These are phyloP conservation scores for Nigrospora osmanthi DNA, from an alignment of 2,329 filamentous ascomycete genomes.

Conservation along the genomic window DNA sequence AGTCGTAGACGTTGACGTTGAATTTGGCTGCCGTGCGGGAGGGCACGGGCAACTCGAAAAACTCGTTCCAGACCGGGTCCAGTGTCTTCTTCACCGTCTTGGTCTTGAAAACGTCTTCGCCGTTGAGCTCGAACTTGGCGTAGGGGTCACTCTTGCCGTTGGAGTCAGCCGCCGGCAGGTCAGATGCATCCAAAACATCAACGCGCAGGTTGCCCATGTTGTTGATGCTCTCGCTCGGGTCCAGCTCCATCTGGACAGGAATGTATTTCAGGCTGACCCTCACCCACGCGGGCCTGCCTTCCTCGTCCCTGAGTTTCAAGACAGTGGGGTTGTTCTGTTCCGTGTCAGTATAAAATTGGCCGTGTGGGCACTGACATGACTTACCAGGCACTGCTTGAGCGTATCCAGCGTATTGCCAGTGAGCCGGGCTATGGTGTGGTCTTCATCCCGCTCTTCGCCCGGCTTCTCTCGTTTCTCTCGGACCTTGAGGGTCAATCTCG, in stretches of 20 bases:
- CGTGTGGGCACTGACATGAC: slow-evolving; percentile 19
- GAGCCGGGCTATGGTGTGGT: slow-evolving; percentile 73
- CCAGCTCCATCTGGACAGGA: slow-evolving; percentile 86
- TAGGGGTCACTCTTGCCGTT: slow-evolving; percentile 98
- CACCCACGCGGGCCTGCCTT: slow-evolving; percentile 70
- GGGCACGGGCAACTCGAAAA: slow-evolving; percentile 76
- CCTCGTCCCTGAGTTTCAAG: slow-evolving; percentile 69
- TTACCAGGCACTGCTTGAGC: slow-evolving; percentile 76
- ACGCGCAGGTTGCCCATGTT: slow-evolving; percentile 95
- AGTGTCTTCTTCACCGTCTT: slow-evolving; percentile 96
- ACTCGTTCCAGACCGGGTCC: slow-evolving; percentile 92
- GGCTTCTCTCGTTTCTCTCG: slow-evolving; percentile 72
- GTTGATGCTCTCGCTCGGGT: slow-evolving; percentile 95
- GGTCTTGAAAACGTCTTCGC: slow-evolving; percentile 86
- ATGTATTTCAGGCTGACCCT: slow-evolving; percentile 93
- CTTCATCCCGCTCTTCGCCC: slow-evolving; percentile 56
- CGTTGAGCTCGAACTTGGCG: slow-evolving; percentile 88
- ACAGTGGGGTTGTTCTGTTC: slow-evolving; percentile 81
- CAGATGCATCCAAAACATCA: slow-evolving; percentile 78
- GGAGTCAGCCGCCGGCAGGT: slow-evolving; percentile 87
- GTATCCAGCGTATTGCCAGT: slow-evolving; percentile 80
- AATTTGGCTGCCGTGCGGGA: slow-evolving; percentile 83
- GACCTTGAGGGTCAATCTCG: slow-evolving; percentile 80
- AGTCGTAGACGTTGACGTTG: slow-evolving; percentile 79
- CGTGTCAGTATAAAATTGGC: slow-evolving; percentile 4